Evolutionary conservation across 2,329 filamentous ascomycete genomes (phyloP).

Genomic region (Fusarium tuaranense): DNA sequence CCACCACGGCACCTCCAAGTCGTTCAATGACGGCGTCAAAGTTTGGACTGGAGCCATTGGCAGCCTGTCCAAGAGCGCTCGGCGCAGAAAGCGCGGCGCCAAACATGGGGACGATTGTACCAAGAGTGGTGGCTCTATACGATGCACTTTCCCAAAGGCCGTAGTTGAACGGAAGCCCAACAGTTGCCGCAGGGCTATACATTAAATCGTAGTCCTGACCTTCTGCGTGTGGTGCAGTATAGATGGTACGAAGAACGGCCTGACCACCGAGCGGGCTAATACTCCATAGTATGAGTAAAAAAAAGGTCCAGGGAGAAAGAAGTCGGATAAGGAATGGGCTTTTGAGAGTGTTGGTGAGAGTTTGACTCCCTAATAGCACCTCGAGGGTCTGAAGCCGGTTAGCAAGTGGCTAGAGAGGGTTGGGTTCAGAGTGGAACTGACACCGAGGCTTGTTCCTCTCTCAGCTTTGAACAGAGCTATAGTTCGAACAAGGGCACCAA

Average conservation of each 20-base stretch:
- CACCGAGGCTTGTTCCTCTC: not conserved
- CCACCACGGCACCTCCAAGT: not conserved
- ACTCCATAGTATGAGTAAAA: not conserved
- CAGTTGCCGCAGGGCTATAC: not conserved
- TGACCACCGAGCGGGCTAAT: not conserved
- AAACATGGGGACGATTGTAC: not conserved
- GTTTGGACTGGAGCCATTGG: not conserved
- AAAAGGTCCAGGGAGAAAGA: not conserved
- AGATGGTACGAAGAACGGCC: not conserved
- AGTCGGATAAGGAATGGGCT: not conserved
- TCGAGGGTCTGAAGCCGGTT: not conserved
- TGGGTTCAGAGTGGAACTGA: not conserved
- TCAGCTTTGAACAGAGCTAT: not conserved
- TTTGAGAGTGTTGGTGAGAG: not conserved
- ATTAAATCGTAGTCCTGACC: not conserved
- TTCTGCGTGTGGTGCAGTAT: not conserved
- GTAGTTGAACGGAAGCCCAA: not conserved
- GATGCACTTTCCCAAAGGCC: not conserved
- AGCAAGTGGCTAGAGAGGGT: not conserved
- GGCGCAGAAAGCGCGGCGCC: not conserved
- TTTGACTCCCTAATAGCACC: not conserved
- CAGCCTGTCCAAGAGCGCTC: not conserved
- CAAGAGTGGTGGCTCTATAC: not conserved
- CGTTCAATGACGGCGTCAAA: not conserved
- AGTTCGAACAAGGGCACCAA: not conserved